Evolutionary conservation across 2,329 filamentous ascomycete genomes (phyloP), one percentile per base, ranked within the genome.

Genomic region (Aureobasidium subglaciale): DNA sequence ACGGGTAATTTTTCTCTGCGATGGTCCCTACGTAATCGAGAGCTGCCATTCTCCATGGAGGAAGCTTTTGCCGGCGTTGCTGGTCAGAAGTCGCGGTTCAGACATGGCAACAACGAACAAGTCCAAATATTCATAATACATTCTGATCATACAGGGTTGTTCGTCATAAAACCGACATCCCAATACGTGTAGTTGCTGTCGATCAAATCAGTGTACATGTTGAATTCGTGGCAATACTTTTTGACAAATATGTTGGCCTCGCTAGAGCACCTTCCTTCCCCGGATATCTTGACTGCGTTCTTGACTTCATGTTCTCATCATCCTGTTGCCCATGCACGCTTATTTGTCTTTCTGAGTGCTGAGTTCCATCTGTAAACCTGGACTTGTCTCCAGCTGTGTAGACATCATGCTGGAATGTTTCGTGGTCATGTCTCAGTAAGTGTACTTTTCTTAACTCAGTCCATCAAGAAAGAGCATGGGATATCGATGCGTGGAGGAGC

Each of bases 11-110:
- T 38, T 40, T 50, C 48, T 41, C 40, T 52, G 34, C 48, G n/a
- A 38, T 52, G 48, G 24, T 52, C 43, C 34, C 49, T 54, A 54
- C 49, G 37, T 54, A 42, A 54, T 42, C 9, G 37, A 41, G n/a
- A 32, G 35, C 48, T 52, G 48, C 37, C 9, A 18, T 24, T 40
- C 6, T 5, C 24, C 1, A 18, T 30, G 22, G 25, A 18, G 34
- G 49, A 42, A 54, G 29, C 27, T 54, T 54, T 54, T 35, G 37
- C 37, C 27, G 27, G 35, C 22, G 30, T 10, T 16, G 16, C 18
- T 40, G 46, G 46, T 50, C 46, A 40, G 20, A 50, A 50, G 34
- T 50, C 32, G 10, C 40, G 24, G 34, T 13, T 37, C 22, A 10
- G 1, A 6, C 30, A 10, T 9, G 8, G 22, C 5, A 18, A 30